A percentile compares a stretch with the other conserved stretches of the same genome.
These are phyloP conservation scores for Dactylellina leptospora DNA, from an alignment of 2,329 filamentous ascomycete genomes.

Conservation along the genomic window DNA sequence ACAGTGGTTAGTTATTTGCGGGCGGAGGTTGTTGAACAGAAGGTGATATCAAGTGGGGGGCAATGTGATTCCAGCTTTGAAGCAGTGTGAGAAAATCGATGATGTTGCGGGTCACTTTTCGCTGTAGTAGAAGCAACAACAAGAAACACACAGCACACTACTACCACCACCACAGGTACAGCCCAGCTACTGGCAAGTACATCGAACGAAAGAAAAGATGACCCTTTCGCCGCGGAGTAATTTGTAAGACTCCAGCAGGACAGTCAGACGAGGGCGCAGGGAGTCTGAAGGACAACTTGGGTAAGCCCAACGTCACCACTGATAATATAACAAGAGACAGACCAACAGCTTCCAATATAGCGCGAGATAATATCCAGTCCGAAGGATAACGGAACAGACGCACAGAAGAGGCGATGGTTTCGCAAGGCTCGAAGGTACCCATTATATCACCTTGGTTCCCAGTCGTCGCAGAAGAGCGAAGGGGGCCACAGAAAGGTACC, in stretches of 20 bases:
- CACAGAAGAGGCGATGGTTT: slow-evolving; percentile 10
- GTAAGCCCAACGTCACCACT: slow-evolving; percentile 43
- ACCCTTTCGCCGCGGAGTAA: slow-evolving; percentile 35
- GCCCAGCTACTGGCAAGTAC: slow-evolving; percentile 8
- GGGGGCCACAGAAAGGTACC: slow-evolving; percentile 18
- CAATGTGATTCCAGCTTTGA: neutral
- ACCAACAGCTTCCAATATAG: slow-evolving; percentile 15
- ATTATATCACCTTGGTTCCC: slow-evolving; percentile 4
- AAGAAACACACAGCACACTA: slow-evolving; percentile 2
- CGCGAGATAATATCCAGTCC: slow-evolving; percentile 20
- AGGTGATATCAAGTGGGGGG: neutral
- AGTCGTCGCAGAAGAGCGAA: slow-evolving; percentile 33
- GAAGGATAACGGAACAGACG: slow-evolving; percentile 45
- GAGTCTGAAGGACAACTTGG: slow-evolving; percentile 23
- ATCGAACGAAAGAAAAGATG: neutral
- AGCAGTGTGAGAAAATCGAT: slow-evolving; percentile 1
- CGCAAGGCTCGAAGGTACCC: slow-evolving; percentile 20
- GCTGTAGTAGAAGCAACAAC: slow-evolving; percentile 12
- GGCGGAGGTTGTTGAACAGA: neutral
- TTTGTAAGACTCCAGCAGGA: slow-evolving; percentile 2
- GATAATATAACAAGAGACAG: slow-evolving; percentile 26
- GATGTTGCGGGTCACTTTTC: slow-evolving; percentile 6
- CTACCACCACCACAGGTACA: neutral
- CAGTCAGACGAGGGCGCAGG: slow-evolving; percentile 28
- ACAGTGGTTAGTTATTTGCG: slow-evolving; percentile 4